phyloP scores from a whole-genome alignment of 768 basidiomycete genomes.

The Serendipita sp. region DNA sequence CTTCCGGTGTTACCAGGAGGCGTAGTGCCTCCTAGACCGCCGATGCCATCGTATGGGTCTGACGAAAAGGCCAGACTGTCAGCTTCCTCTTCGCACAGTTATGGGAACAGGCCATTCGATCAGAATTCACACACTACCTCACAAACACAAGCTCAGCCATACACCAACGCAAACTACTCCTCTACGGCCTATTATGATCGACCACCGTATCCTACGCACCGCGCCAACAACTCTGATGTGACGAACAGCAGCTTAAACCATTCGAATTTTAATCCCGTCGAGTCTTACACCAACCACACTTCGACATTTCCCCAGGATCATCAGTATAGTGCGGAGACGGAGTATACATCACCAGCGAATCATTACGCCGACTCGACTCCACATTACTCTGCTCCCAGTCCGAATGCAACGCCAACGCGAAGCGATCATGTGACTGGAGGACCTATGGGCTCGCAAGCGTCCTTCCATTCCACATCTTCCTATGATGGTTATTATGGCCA shows the following conservation, averaged over 20 bases:
- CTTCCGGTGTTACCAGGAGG: constrained; percentile 2
- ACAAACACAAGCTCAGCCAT: neutral
- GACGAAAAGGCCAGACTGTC: neutral
- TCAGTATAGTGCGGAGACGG: too few species aligned
- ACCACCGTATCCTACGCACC: neutral
- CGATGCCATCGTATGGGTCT: neutral
- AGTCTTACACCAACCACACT: too few species aligned
- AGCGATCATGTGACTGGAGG: too few species aligned
- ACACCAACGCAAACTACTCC: neutral
- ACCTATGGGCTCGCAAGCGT: too few species aligned
- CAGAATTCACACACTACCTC: neutral
- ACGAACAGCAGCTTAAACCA: neutral
- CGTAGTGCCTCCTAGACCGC: constrained; percentile 1
- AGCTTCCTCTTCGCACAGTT: neutral
- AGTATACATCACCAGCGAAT: too few species aligned
- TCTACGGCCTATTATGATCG: neutral
- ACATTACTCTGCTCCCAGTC: too few species aligned
- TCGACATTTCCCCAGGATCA: too few species aligned
- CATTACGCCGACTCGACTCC: too few species aligned
- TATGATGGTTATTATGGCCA: too few species aligned
- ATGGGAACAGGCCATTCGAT: neutral
- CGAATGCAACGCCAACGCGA: too few species aligned
- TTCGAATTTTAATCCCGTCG: too few species aligned
- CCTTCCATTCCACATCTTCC: too few species aligned
- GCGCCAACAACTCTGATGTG: neutral